Base-by-base conservation (phyloP, 257 asterid species). In the Solanum paucissectum region DNA sequence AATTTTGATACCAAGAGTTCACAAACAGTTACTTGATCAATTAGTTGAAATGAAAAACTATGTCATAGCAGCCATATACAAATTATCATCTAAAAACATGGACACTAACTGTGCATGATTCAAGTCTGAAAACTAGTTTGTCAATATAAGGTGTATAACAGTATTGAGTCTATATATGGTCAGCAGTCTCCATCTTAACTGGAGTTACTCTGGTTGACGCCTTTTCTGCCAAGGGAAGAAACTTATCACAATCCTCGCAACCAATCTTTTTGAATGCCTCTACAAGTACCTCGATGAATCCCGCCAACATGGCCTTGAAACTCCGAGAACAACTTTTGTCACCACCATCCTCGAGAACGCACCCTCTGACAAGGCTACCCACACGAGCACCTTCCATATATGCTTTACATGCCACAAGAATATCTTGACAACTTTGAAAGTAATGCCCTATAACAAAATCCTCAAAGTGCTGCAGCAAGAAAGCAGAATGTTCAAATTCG, bases 361-460 rank as follows among this genome's bases (percentile, higher is more conserved):
- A 74, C 9, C 89, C 89, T 52, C 75, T 87, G 3, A 68, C 82
- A 40, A 87, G 73, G 75, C 73, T 64, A 79, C 89, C 89, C 14
- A 87, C 74, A 46, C 38, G 52, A 68, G 83, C 88, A 86, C 89
- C 90, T 6, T 90, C 85, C 37, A 2, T 73, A n/a, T 90, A 90
- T 29, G 92, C 88, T 74, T 55, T 49, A 60, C 90, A 86, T 40
- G 89, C 88, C 12, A 20, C 33, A 71, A 90, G 38, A 55, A 88
- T 86, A n/a, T 86, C 84, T 12, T 46, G 83, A 34, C 40, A 88
- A 33, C 74, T 21, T 46, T 33, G 87, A 25, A 13, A 42, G 84
- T 60, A 90, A 84, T 90, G 89, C 37, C 89, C 90, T 3, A 40
- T 29, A 46, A 90, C 92, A 52, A 90, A 87, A 58, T 88, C 90